Percentiles rank a stretch among this genome's conserved stretches.
phyloP scores from a whole-genome alignment of 164 flowering plant species.

The Liriodendron chinense region DNA sequence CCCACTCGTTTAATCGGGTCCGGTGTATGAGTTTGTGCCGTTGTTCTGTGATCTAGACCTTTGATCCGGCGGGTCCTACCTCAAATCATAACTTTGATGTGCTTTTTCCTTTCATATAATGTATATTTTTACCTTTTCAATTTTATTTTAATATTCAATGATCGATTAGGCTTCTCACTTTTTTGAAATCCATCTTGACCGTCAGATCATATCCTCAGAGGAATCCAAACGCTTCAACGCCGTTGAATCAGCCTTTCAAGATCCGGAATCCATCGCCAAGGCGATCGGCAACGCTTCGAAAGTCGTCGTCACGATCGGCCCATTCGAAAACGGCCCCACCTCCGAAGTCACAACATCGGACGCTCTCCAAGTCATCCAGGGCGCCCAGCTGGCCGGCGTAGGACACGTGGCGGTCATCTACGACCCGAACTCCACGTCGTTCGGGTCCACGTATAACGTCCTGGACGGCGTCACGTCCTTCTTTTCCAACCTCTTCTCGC shows the following conservation, averaged over 20 bases:
- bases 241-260: constrained; percentile 59
- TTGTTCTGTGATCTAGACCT: no score
- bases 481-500: constrained; percentile 74
- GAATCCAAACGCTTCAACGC: constrained; percentile 81
- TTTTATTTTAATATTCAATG: no score
- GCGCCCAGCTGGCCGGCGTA: constrained; percentile 78
- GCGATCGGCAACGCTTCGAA: constrained; percentile 93
- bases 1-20: no score
- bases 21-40: no score
- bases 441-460: constrained; percentile 52
- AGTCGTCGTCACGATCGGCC: constrained; percentile 87
- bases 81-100: not conserved
- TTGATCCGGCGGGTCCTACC: not conserved
- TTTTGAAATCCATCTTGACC: not conserved
- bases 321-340: constrained; percentile 65
- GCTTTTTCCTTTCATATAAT: no score
- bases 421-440: constrained; percentile 26
- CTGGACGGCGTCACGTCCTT: constrained; percentile 73
- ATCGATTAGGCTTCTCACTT: not conserved
- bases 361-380: constrained; percentile 71
- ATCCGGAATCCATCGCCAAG: constrained; percentile 74
- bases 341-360: constrained; percentile 51
- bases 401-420: constrained; percentile 76
- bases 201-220: constrained; percentile 69
- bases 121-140: no score